Conservation (phyloP, 1,284 basidiomycete species). For the Trichosporon sp. region DNA sequence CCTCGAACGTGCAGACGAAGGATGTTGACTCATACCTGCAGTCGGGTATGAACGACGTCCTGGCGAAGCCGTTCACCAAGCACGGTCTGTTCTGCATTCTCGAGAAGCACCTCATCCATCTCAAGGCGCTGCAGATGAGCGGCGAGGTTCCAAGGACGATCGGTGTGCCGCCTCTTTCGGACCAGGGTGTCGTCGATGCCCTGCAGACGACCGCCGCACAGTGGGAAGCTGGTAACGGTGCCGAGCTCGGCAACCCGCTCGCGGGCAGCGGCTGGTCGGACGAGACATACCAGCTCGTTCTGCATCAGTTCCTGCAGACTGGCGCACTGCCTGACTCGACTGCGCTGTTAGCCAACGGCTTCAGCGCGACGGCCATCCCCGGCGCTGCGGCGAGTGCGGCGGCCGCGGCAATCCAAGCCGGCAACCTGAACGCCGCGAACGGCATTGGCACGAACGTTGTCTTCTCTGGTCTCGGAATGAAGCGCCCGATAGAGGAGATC, state of each 20-base stretch:
- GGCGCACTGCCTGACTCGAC: slow-evolving; percentile 30
- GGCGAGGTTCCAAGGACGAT: slow-evolving; percentile 60
- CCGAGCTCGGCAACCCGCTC: slow-evolving; percentile 36
- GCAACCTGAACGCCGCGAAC: slow-evolving; percentile 10
- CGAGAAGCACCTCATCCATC: slow-evolving; percentile 91
- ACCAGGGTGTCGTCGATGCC: slow-evolving; percentile 55
- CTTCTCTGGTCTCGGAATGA: slow-evolving; percentile 29
- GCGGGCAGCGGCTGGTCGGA: slow-evolving; percentile 44
- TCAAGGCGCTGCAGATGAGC: slow-evolving; percentile 81
- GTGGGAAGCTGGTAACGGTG: slow-evolving; percentile 16
- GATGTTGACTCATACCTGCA: slow-evolving; percentile 40
- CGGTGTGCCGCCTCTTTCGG: slow-evolving; percentile 66
- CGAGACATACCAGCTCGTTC: slow-evolving; percentile 41
- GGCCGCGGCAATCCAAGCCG: slow-evolving; percentile 4
- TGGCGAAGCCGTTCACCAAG: slow-evolving; percentile 94
- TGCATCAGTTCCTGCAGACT: slow-evolving; percentile 33
- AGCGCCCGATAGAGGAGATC: slow-evolving; percentile 35
- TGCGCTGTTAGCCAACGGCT: not conserved
- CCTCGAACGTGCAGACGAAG: slow-evolving; percentile 77
- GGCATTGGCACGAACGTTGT: slow-evolving; percentile 33
- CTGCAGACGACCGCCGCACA: slow-evolving; percentile 33
- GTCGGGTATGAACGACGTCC: slow-evolving; percentile 86
- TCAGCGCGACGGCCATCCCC: not conserved
- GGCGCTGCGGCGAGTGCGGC: not conserved
- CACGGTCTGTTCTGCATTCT: slow-evolving; percentile 84